Conservation (phyloP, 768 basidiomycete species). For the Boletus edulis region DNA sequence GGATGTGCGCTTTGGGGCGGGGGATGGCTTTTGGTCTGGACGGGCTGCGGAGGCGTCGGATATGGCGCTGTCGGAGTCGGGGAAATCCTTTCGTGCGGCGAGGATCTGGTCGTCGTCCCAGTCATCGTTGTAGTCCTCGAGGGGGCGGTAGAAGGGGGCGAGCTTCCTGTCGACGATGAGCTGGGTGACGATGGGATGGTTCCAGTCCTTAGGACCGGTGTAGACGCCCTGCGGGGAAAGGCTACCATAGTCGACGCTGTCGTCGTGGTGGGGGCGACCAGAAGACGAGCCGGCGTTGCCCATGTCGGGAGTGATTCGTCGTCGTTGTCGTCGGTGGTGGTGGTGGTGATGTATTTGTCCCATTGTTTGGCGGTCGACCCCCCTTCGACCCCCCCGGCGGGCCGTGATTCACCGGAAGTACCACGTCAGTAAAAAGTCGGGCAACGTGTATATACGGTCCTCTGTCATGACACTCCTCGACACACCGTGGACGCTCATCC, state of each 20-base stretch:
- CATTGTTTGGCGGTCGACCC: slow-evolving; percentile 21
- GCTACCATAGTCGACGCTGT: slow-evolving; percentile 79
- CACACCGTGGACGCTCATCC: slow-evolving; percentile 74
- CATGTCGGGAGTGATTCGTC: slow-evolving; percentile 42
- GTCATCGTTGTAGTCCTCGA: slow-evolving; percentile 87
- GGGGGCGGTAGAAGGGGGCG: slow-evolving; percentile 93
- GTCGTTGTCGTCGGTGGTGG: slow-evolving; percentile 1
- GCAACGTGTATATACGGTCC: background rate
- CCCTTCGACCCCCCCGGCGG: slow-evolving; percentile 15
- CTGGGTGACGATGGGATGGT: slow-evolving; percentile 80
- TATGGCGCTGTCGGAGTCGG: slow-evolving; percentile 48
- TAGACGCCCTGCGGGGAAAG: slow-evolving; percentile 86
- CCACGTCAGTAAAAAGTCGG: slow-evolving; percentile 4
- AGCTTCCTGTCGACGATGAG: slow-evolving; percentile 86
- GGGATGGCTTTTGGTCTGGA: slow-evolving; percentile 32
- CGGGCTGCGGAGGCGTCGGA: slow-evolving; percentile 33
- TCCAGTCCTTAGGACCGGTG: slow-evolving; percentile 84
- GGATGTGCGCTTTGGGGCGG: slow-evolving; percentile 51
- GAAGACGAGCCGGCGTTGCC: slow-evolving; percentile 81
- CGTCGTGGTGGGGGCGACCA: slow-evolving; percentile 71
- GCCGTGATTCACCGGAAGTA: background rate
- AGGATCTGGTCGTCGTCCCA: slow-evolving; percentile 91
- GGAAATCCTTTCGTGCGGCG: slow-evolving; percentile 69
- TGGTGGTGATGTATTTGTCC: slow-evolving; percentile 15
- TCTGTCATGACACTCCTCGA: slow-evolving; percentile 46